Evolutionary conservation across 176 grass and related monocot genomes (phyloP).

Genomic region (Avena atlantica): DNA sequence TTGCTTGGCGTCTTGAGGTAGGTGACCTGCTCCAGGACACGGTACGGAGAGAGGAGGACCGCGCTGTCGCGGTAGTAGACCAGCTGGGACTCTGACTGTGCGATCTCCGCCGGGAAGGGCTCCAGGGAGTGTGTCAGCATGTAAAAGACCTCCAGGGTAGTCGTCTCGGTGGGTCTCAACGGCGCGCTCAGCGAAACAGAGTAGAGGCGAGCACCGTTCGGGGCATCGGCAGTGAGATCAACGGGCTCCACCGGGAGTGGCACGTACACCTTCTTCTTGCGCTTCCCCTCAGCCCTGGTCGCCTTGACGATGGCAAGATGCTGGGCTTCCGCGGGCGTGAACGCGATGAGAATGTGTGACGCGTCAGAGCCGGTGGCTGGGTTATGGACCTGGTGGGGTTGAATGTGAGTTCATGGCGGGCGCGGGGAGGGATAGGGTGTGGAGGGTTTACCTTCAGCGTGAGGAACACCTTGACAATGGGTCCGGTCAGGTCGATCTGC

Average conservation of each 20-base stretch:
- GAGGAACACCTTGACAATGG: constrained; percentile 72
- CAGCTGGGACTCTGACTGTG: constrained; percentile 84
- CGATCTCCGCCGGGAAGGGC: constrained; percentile 92
- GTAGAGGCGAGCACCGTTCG: constrained; percentile 64
- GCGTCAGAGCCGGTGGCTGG: constrained; percentile 44
- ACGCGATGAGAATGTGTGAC: constrained; percentile 72
- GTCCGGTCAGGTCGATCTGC: constrained; percentile 88
- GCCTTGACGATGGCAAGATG: constrained; percentile 76
- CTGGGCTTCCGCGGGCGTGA: constrained; percentile 66
- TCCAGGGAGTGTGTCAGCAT: constrained; percentile 75
- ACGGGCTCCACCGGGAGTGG: constrained; percentile 50
- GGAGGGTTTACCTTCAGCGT: constrained; percentile 75
- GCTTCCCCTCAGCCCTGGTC: constrained; percentile 66
- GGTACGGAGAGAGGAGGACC: constrained; percentile 76
- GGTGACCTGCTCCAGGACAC: constrained; percentile 65
- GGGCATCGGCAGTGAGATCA: constrained; percentile 29
- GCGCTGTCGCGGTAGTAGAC: constrained; percentile 85
- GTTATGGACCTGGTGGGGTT: constrained; percentile 73
- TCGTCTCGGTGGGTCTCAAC: constrained; percentile 57
- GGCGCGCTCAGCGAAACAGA: constrained; percentile 62
- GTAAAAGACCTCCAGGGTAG: constrained; percentile 67
- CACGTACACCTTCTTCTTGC: constrained; percentile 51
- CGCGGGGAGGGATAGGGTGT: too few species aligned
- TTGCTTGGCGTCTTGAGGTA: constrained; percentile 66
- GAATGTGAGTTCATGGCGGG: not conserved